A percentile compares a stretch with the other conserved stretches of the same genome.
Conservation (phyloP, 805 yeast species). For the Vanderwaltozyma yarrowii region DNA sequence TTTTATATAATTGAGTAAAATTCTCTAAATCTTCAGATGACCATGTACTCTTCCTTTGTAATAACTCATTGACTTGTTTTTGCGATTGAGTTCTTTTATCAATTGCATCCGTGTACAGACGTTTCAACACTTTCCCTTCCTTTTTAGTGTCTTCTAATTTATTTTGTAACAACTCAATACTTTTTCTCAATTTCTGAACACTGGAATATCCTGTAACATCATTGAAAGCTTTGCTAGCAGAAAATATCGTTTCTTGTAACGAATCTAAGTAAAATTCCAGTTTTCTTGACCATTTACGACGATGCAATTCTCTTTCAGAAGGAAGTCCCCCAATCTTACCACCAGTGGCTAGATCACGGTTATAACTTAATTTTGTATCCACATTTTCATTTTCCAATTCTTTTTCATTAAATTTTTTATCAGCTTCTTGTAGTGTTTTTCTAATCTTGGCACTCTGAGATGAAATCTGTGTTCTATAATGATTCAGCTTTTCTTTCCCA, state of each 20-base stretch:
- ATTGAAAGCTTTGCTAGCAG: conserved; percentile 62
- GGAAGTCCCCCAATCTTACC: conserved; percentile 33
- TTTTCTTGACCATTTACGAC: conserved; percentile 35
- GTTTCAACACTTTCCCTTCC: conserved; percentile 40
- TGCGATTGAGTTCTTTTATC: conserved; percentile 60
- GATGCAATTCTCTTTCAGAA: conserved; percentile 34
- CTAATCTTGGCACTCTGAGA: conserved; percentile 23
- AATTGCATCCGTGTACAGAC: conserved; percentile 48
- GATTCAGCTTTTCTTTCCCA: conserved; percentile 2
- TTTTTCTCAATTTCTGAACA: conserved; percentile 58
- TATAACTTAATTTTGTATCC: conserved; percentile 26
- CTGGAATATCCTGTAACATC: conserved; percentile 87
- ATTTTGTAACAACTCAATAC: conserved; percentile 47
- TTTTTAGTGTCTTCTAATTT: conserved; percentile 40
- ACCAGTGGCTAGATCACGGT: conserved; percentile 28
- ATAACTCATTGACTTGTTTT: conserved; percentile 72
- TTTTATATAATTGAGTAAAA: conserved; percentile 71
- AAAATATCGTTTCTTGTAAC: conserved; percentile 44
- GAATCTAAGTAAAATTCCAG: conserved; percentile 43
- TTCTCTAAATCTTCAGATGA: conserved; percentile 63
- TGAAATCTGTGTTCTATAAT: conserved; percentile 10
- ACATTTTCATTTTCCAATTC: conserved; percentile 22
- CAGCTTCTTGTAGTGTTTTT: conserved; percentile 30
- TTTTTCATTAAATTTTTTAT: conserved; percentile 29
- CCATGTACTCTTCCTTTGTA: conserved; percentile 84